Conservation (phyloP, 257 asterid genomes). For the Jacaranda copaia region DNA sequence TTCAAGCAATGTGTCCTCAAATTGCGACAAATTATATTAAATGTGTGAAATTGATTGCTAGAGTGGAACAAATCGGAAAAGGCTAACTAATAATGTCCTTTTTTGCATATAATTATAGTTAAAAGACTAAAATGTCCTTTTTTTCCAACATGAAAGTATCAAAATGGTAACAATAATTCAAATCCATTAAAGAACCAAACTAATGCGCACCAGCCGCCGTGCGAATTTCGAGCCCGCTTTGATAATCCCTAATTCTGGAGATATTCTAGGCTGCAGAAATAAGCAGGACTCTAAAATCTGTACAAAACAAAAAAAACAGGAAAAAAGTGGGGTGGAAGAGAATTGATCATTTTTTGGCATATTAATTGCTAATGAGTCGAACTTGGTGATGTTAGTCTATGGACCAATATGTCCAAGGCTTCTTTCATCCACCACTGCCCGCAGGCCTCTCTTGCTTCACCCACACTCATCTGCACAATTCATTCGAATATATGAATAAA, state of each 20-base stretch:
- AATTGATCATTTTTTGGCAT: not conserved
- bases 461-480: conserved; percentile 62
- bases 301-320: conserved; percentile 10
- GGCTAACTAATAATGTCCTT: too few species aligned
- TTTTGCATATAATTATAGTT: too few species aligned
- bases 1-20: too few species aligned
- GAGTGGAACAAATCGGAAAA: too few species aligned
- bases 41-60: too few species aligned
- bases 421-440: conserved; percentile 88
- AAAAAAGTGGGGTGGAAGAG: not conserved
- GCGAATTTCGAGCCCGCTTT: not conserved
- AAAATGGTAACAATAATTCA: not conserved
- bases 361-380: not conserved
- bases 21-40: too few species aligned
- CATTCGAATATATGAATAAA: not conserved
- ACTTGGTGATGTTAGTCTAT: conserved; percentile 49
- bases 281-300: not conserved
- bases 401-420: conserved; percentile 68
- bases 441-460: conserved; percentile 75
- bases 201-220: not conserved
- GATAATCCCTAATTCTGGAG: not conserved
- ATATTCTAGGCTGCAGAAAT: not conserved
- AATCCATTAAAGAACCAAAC: not conserved
- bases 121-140: too few species aligned
- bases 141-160: not conserved